Evolutionary conservation across 1,284 basidiomycete genomes (phyloP).

Genomic region (Trichosporon sp.): DNA sequence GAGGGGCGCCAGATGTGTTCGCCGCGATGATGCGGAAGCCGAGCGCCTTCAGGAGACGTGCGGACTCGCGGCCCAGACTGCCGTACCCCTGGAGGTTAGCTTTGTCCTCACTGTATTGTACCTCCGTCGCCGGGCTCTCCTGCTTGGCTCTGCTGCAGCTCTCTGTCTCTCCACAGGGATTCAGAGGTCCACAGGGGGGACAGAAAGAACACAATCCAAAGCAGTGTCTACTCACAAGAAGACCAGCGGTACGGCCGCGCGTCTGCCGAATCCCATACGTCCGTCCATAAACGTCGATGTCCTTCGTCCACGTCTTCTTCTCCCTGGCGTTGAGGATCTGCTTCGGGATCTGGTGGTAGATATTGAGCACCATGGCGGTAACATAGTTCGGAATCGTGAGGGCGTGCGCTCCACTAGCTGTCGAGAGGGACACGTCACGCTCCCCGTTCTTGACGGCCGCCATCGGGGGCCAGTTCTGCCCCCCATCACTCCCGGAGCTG

Average conservation of each 20-base stretch:
- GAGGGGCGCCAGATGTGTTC: slow-evolving; percentile 44
- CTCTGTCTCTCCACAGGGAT: no score
- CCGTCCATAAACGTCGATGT: slow-evolving; percentile 39
- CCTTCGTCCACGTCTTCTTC: slow-evolving; percentile 39
- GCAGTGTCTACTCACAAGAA: slow-evolving; percentile 32
- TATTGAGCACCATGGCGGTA: slow-evolving; percentile 40
- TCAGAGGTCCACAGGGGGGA: no score
- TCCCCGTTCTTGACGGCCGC: neutral
- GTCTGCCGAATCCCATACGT: slow-evolving; percentile 40
- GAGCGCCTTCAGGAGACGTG: slow-evolving; percentile 48
- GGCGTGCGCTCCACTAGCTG: slow-evolving; percentile 52
- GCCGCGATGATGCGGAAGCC: slow-evolving; percentile 52
- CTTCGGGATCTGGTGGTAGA: slow-evolving; percentile 46
- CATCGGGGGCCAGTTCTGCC: slow-evolving; percentile 16
- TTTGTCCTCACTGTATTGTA: neutral
- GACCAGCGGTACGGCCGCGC: slow-evolving; percentile 45
- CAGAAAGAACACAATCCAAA: no score
- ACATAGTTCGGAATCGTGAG: slow-evolving; percentile 51
- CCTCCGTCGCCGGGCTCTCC: no score
- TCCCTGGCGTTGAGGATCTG: slow-evolving; percentile 39
- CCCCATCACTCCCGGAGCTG: slow-evolving; percentile 43
- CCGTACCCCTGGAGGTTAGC: slow-evolving; percentile 40
- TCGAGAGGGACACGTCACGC: slow-evolving; percentile 38
- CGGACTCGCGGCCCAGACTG: slow-evolving; percentile 49
- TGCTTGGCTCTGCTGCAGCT: no score